Percentiles rank a stretch among this genome's conserved stretches.
Conservation (phyloP, 2,329 filamentous ascomycete species). For the Cordyceps javanica region DNA sequence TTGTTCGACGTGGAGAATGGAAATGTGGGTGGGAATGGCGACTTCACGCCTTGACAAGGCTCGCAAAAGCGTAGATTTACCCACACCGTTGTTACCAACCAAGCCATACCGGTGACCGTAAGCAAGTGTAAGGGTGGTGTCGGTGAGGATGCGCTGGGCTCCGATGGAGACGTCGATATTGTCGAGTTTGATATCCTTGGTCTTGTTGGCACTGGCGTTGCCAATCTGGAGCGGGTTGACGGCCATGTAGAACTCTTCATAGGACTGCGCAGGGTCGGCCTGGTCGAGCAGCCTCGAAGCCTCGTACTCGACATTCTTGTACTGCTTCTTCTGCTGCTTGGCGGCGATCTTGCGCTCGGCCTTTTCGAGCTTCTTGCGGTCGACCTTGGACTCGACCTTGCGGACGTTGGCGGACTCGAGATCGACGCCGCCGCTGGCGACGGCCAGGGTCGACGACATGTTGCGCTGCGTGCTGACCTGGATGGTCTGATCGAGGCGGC, state of each 20-base stretch:
- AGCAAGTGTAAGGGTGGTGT: conserved; percentile 83
- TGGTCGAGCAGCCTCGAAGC: conserved; percentile 83
- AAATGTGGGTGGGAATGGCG: conserved; percentile 92
- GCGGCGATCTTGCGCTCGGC: conserved; percentile 95
- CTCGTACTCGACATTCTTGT: conserved; percentile 98
- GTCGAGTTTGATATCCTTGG: conserved; percentile 98
- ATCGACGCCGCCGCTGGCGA: conserved; percentile 79
- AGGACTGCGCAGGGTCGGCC: conserved; percentile 77
- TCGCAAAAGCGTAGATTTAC: conserved; percentile 89
- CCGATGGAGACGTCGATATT: conserved; percentile 92
- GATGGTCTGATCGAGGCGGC: conserved; percentile 86
- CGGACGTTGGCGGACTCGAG: conserved; percentile 86
- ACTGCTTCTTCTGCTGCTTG: conserved; percentile 97
- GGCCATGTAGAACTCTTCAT: conserved; percentile 99
- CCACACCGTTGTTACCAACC: conserved; percentile 98
- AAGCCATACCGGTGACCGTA: conserved; percentile 94
- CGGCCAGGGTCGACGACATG: conserved; percentile 89
- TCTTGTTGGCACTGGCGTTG: conserved; percentile 67
- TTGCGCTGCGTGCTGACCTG: conserved; percentile 91
- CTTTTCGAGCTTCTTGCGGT: conserved; percentile 98
- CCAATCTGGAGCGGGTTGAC: conserved; percentile 95
- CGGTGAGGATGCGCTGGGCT: conserved; percentile 79
- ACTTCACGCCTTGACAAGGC: conserved; percentile 91
- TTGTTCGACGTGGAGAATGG: conserved; percentile 97
- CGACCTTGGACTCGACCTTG: conserved; percentile 96